phyloP scores from a whole-genome alignment of 2,329 filamentous ascomycete genomes.

The Pseudogymnoascus pannorum region DNA sequence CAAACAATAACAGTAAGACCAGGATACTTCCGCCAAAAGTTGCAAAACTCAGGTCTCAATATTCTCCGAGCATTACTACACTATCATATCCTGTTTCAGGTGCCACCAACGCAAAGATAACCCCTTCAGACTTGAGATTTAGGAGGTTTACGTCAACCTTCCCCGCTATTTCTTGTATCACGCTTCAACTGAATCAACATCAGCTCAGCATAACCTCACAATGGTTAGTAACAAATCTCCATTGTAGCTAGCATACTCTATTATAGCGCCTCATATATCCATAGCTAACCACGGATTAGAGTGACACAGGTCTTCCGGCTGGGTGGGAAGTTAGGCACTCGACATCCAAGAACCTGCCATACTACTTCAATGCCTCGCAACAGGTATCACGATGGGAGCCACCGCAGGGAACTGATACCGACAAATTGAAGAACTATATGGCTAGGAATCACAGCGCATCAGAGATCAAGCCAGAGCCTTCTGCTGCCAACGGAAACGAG shows the following conservation, averaged over 20 bases:
- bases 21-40: constrained; percentile 1
- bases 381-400: constrained; percentile 96
- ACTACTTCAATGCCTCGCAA: constrained; percentile 88
- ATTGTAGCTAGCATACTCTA: not conserved
- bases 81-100: not conserved
- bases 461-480: constrained; percentile 32
- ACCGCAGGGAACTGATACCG: constrained; percentile 76
- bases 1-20: constrained; percentile 8
- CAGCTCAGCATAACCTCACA: not conserved
- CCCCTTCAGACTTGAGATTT: constrained; percentile 9
- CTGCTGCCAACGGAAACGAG: constrained; percentile 35
- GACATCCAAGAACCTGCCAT: constrained; percentile 96
- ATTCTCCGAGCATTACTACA: not conserved
- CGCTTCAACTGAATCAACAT: not conserved
- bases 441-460: constrained; percentile 69
- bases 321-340: constrained; percentile 96
- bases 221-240: not conserved
- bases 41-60: not conserved
- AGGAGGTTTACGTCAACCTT: constrained; percentile 11
- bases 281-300: constrained; percentile 34
- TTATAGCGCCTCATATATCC: not conserved
- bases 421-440: constrained; percentile 93
- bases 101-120: constrained; percentile 12
- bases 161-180: constrained; percentile 7
- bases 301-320: constrained; percentile 72